These are phyloP conservation scores for Acorus gramineus DNA, from an alignment of 106 monocot species.

Conservation along the genomic window DNA sequence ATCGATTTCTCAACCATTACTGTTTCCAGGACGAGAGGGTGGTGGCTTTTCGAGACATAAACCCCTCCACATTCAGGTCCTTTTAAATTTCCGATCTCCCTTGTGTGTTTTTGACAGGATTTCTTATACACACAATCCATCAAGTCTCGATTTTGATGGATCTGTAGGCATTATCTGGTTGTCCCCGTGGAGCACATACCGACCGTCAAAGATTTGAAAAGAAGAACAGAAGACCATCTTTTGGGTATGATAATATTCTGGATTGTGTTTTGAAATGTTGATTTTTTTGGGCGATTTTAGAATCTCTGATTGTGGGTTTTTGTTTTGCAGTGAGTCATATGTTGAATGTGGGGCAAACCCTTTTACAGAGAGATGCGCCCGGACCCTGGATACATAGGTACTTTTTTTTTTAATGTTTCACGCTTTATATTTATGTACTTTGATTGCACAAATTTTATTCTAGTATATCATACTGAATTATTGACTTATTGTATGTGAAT, in stretches of 20 bases:
- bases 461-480: too few relatives aligned
- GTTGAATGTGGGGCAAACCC: constrained; percentile 18
- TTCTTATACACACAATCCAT: not conserved
- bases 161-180: constrained; percentile 79
- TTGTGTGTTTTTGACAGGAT: not conserved
- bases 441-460: too few relatives aligned
- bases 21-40: constrained; percentile 51
- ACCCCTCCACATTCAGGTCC: constrained; percentile 72
- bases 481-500: too few relatives aligned
- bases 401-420: not conserved
- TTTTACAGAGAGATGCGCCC: constrained; percentile 11
- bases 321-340: constrained; percentile 20
- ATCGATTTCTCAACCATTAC: not conserved
- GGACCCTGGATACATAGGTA: constrained; percentile 11
- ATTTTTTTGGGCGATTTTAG: too few relatives aligned
- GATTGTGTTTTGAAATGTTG: constrained; percentile 1
- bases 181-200: constrained; percentile 71
- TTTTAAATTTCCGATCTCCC: not conserved
- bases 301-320: not conserved
- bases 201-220: constrained; percentile 53
- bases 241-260: constrained; percentile 41
- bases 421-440: not conserved
- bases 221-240: constrained; percentile 49
- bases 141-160: not conserved
- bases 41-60: constrained; percentile 68